A percentile compares a stretch with the other conserved stretches of the same genome.
Evolutionary conservation across 805 yeast species (phyloP).

Genomic region (Nakazawaea sp.): DNA sequence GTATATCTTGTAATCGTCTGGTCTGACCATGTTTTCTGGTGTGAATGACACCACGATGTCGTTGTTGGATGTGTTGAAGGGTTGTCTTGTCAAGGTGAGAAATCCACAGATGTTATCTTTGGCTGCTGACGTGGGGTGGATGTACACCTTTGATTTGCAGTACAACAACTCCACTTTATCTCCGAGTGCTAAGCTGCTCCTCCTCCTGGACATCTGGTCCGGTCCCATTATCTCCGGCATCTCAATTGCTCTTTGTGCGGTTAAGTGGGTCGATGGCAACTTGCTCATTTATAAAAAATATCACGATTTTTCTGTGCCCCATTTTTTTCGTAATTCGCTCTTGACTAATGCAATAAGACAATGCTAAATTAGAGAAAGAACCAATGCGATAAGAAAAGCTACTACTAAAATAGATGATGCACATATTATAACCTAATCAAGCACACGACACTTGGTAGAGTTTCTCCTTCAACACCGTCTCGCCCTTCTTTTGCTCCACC

Average conservation of each 20-base stretch:
- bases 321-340: too few relatives aligned
- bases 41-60: conserved; percentile 63
- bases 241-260: too few relatives aligned
- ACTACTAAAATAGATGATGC: too few relatives aligned
- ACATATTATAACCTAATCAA: too few relatives aligned
- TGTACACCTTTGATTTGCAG: conserved; percentile 65
- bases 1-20: conserved; percentile 37
- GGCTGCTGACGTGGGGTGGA: conserved; percentile 73
- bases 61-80: conserved; percentile 36
- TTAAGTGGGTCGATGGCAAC: too few relatives aligned
- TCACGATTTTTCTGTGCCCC: too few relatives aligned
- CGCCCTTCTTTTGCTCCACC: conserved; percentile 19
- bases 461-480: conserved; percentile 19
- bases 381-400: too few relatives aligned
- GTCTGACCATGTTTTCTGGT: conserved; percentile 41
- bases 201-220: too few relatives aligned
- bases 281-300: too few relatives aligned
- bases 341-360: too few relatives aligned
- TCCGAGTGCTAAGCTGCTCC: conserved; percentile 2
- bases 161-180: conserved; percentile 40
- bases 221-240: too few relatives aligned
- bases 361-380: too few relatives aligned
- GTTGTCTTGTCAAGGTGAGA: conserved; percentile 55
- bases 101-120: conserved; percentile 79
- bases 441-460: conserved; percentile 21